Evolutionary conservation across 805 yeast species (phyloP), one percentile per base, ranked within the genome.

Genomic region (Yamadazyma sp.): DNA sequence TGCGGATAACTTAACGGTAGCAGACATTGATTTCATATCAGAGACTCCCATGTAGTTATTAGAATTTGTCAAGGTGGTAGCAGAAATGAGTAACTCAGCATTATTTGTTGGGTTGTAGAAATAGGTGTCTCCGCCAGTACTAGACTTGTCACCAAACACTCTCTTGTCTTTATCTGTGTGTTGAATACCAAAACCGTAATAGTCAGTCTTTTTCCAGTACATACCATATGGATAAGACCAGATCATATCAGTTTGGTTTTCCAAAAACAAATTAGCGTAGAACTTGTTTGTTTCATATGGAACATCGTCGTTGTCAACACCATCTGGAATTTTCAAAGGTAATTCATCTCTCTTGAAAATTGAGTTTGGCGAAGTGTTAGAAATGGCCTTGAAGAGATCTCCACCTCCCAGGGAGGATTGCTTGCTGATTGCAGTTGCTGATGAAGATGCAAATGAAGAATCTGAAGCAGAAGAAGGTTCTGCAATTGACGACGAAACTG

Each of bases 261-360:
- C 82, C 15, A 83, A 62, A 46, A 80, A 60, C 51, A 84, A 53
- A 55, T 86, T 85, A 24, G 78, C 75, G 60, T 75, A 84, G 59
- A 85, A 86, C 60, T 84, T 85, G 67, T 86, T 85, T 16, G 95
- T 87, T 52, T 80, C 79, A 42, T 74, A 69, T 9, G 72, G 74
- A 8, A 45, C 48, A 22, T 59, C 73, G 35, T 59, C 53, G 42
- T 69, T 67, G 26, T 63, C 58, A 24, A 75, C 79, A 23, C 77
- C 77, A 3, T 46, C 48, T 13, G 82, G 78, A 26, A 78, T 53
- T 0, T 52, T 47, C 39, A 77, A 55, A 9, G 73, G 73, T 29
- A 75, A 65, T 3, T 56, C 65, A 26, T 67, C 67, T 36, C 73
- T 64, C 3, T 67, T 44, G 59, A 79, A 79, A 34, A 73, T 65